These are phyloP conservation scores for Phialophora verrucosa DNA, from an alignment of 2,329 filamentous ascomycete genomes.

Conservation along the genomic window DNA sequence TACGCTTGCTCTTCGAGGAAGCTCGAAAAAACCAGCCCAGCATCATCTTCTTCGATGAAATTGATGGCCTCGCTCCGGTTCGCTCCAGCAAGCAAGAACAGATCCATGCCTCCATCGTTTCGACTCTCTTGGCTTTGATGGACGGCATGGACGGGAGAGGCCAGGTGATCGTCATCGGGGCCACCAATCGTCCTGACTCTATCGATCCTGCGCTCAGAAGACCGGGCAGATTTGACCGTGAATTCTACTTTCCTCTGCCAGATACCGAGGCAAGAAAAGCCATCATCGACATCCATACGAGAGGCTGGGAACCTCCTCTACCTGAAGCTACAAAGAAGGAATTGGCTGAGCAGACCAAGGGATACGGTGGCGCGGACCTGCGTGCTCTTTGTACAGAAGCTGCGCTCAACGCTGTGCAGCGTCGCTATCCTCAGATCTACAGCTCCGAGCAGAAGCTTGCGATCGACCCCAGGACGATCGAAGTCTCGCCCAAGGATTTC, in stretches of 20 bases:
- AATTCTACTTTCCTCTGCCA: slow-evolving; percentile 96
- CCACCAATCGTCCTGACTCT: slow-evolving; percentile 96
- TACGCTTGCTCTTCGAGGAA: slow-evolving; percentile 92
- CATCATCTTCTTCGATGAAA: slow-evolving; percentile 99
- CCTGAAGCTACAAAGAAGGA: slow-evolving; percentile 78
- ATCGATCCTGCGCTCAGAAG: slow-evolving; percentile 94
- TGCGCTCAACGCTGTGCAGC: slow-evolving; percentile 91
- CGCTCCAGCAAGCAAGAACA: slow-evolving; percentile 98
- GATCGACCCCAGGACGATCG: slow-evolving; percentile 83
- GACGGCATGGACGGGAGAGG: slow-evolving; percentile 98
- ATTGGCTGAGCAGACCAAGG: slow-evolving; percentile 85
- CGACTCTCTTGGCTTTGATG: slow-evolving; percentile 91
- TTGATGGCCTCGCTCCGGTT: slow-evolving; percentile 93
- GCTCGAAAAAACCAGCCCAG: slow-evolving; percentile 94
- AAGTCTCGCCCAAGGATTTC: slow-evolving; percentile 90
- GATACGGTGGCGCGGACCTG: slow-evolving; percentile 94
- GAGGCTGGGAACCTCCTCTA: slow-evolving; percentile 82
- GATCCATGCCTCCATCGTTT: slow-evolving; percentile 97
- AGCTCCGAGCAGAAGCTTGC: slow-evolving; percentile 85
- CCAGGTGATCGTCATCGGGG: slow-evolving; percentile 97
- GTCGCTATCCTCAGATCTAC: slow-evolving; percentile 96
- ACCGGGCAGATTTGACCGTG: slow-evolving; percentile 92
- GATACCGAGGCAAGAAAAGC: slow-evolving; percentile 78
- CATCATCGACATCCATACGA: slow-evolving; percentile 94
- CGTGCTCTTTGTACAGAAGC: slow-evolving; percentile 95